phyloP scores from a whole-genome alignment of 208 protist genomes.

The Crithidia acanthocephali region DNA sequence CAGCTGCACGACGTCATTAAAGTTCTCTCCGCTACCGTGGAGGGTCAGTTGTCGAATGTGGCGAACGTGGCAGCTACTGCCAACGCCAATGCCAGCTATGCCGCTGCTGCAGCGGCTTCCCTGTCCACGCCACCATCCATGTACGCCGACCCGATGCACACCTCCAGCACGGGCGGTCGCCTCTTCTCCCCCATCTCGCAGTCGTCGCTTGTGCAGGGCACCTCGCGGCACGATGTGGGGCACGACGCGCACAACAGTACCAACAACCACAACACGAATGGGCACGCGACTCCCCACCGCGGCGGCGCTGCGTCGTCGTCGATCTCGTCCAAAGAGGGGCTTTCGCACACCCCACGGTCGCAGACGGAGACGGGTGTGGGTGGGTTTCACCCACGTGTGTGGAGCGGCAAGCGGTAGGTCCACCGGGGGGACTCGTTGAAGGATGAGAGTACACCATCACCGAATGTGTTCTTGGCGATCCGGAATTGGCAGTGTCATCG shows the following conservation, averaged over 20 bases:
- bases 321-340: not conserved
- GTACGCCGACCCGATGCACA: not conserved
- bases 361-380: constrained; percentile 3
- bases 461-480: too few species aligned
- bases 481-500: too few species aligned
- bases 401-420: not conserved
- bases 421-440: too few species aligned
- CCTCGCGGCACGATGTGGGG: not conserved
- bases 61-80: constrained; percentile 3
- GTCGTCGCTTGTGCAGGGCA: not conserved
- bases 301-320: not conserved
- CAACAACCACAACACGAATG: not conserved
- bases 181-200: constrained; percentile 7
- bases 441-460: too few species aligned
- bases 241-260: not conserved
- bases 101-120: not conserved
- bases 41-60: constrained; percentile 46
- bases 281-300: not conserved
- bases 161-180: not conserved
- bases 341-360: constrained; percentile 11
- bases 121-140: not conserved
- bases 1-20: constrained; percentile 71
- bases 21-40: constrained; percentile 55
- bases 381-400: not conserved
- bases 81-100: not conserved